phyloP scores from a whole-genome alignment of 768 basidiomycete species.

The Boletus sensibilis region DNA sequence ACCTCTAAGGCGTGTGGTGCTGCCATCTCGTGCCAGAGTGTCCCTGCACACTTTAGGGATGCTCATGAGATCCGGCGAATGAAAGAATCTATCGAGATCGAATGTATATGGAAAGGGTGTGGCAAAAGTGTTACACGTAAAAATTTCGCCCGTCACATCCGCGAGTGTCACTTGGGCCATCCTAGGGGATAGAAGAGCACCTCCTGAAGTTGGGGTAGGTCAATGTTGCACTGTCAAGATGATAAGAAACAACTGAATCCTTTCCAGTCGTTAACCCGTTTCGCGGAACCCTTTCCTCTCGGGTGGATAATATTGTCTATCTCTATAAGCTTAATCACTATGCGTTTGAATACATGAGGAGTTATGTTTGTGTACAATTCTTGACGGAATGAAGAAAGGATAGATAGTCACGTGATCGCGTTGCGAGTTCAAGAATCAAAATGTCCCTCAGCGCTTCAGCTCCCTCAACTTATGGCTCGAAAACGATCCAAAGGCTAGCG shows the following conservation, averaged over 20 bases:
- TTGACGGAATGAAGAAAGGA: neutral
- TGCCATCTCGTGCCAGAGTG: neutral
- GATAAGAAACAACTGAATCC: neutral
- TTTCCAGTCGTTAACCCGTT: neutral
- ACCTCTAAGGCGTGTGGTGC: neutral
- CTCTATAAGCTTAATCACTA: neutral
- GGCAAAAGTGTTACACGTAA: fast-evolving
- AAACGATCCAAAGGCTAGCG: slow-evolving; percentile 46
- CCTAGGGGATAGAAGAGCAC: neutral
- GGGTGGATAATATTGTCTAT: too few species aligned
- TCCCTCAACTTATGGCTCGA: slow-evolving; percentile 51
- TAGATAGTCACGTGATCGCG: slow-evolving; percentile 22
- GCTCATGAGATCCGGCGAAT: neutral
- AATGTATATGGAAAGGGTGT: neutral
- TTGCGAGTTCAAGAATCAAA: neutral
- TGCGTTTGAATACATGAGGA: too few species aligned
- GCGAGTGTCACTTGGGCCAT: neutral
- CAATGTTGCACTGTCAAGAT: neutral
- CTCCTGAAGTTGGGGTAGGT: neutral
- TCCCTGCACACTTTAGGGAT: neutral
- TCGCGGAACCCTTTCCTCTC: neutral
- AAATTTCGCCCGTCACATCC: slow-evolving; percentile 5
- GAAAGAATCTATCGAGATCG: fast-evolving
- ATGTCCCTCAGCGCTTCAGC: too few species aligned
- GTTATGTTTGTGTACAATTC: neutral